phyloP scores from a whole-genome alignment of 306 rosid species.

The Gynostemma pentaphyllum region DNA sequence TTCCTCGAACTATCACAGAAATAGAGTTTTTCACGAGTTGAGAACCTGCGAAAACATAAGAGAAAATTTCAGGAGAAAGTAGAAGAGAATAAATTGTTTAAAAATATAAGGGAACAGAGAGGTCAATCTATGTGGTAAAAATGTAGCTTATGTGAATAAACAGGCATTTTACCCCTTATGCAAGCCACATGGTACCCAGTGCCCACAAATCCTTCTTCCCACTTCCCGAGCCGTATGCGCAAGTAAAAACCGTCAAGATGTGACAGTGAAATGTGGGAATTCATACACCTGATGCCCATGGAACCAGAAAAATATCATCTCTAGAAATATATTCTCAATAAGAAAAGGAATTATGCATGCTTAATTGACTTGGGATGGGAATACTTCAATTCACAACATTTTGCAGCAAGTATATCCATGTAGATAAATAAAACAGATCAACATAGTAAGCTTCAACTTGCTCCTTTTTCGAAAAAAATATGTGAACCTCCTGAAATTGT shows the following conservation, averaged over 20 bases:
- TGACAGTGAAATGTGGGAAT: slow-evolving; percentile 30
- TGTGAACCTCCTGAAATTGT: neutral
- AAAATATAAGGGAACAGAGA: neutral
- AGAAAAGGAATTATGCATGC: neutral
- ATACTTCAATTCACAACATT: neutral
- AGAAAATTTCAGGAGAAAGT: neutral
- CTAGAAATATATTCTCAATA: neutral
- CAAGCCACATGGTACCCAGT: slow-evolving; percentile 80
- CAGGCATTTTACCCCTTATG: slow-evolving; percentile 49
- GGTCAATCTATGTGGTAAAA: neutral
- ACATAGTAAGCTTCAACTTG: neutral
- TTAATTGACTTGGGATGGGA: neutral
- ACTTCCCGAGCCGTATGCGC: slow-evolving; percentile 81
- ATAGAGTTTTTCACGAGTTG: slow-evolving; percentile 32
- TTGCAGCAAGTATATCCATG: neutral
- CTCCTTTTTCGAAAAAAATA: neutral
- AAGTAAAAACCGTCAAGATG: slow-evolving; percentile 71
- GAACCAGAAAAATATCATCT: slow-evolving; percentile 1
- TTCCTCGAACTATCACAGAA: slow-evolving; percentile 49
- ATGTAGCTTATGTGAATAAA: too few relatives aligned
- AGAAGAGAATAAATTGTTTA: neutral
- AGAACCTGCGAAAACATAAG: slow-evolving; percentile 27
- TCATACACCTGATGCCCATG: slow-evolving; percentile 51
- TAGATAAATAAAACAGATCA: neutral
- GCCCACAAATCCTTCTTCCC: slow-evolving; percentile 75